Base-by-base conservation (phyloP, 345 rosid species). In the Acer yangbiense region DNA sequence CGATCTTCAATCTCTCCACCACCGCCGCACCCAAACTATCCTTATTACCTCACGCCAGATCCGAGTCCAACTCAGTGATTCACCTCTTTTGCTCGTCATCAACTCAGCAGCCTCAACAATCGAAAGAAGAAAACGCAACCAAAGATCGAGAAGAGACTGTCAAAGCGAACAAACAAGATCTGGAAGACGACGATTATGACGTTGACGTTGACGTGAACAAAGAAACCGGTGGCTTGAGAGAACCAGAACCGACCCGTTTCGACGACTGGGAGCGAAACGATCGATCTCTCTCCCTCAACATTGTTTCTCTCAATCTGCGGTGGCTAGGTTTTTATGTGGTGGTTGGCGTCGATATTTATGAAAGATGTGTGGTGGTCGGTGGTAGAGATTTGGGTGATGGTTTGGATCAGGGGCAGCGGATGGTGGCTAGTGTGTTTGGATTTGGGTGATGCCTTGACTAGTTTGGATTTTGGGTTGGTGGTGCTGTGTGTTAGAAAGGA, bases 241-340 rank as follows among this genome's bases (percentile, higher is more conserved):
- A 94, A 10, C 98, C 94, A 21, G 98, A 95, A 71, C 98, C 98
- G 17, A 95, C 99, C 72, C 90, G 99, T 0, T 95, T 86, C 83
- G 98, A 98, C 52, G 98, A 93, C 78, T 95, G 98, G 99, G 98
- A 95, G 79, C 93, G 87, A 14, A 86, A 86, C 20, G 98, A 98
- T 55, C 97, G 97, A 29, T 29, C 32, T 29, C 32, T 29, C 25
- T 25, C 25, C 25, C 25, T 25, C 25, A 25, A 25, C 0, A 25
- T 1, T 25, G 25, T 25, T 25, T 25, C 25, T 25, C 25, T 25
- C 25, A 25, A 25, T 25, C 25, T 25, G 25, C 25, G 25, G 25
- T 25, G 25, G 25, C 25, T 25, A 1, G 25, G 25, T 25, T 25
- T 25, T 25, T 25, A 1, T 25, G 25, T 25, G 25, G 25, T 25